Evolutionary conservation across 495 filamentous ascomycete genomes (phyloP), one percentile per base, ranked within the genome.

Genomic region (Aspergillus asperescens): DNA sequence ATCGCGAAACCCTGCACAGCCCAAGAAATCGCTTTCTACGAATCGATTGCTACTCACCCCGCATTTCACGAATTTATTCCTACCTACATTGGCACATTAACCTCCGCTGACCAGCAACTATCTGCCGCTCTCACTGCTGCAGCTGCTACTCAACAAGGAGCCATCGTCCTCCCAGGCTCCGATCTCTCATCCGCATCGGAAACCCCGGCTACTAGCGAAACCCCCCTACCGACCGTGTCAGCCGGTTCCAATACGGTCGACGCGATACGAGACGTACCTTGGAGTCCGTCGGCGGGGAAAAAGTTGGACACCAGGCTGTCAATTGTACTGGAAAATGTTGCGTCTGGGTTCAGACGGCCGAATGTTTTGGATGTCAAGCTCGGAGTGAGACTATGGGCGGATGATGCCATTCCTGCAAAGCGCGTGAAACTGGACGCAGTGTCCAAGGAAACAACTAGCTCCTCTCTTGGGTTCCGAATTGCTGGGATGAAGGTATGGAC

Each of bases 331-430:
- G 85, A 93, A 60, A 97, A 96, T 64, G 77, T 90, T 1, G 85
- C 91, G 8, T 76, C 81, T 45, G 88, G 88, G 18, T 97, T 89
- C 74, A 81, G 77, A 47, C 80, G 83, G 52, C 88, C 94, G 12
- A 96, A 96, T 61, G 89, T 97, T n/a, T 70, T 98, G 51, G 93
- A 98, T 61, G 79, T 95, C 54, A 98, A 98, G 65, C 81, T 98
- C 28, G 93, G 93, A 20, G 79, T 82, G 23, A 80, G 85, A 45
- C 70, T 98, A 18, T 97, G 90, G 87, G 91, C 87, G 5, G 85
- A 92, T 44, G 82, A 87, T 65, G 89, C 93, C 37, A 80, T 81
- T 16, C 67, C 74, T 32, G 81, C 86, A 43, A 98, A 98, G 73
- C 80, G 85, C 24, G 75, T 72, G 23, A 81, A 88, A 46, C 81